Base-by-base conservation (phyloP, 192 early-diverging fungal genomes). In the Chytriomyces sp. region DNA sequence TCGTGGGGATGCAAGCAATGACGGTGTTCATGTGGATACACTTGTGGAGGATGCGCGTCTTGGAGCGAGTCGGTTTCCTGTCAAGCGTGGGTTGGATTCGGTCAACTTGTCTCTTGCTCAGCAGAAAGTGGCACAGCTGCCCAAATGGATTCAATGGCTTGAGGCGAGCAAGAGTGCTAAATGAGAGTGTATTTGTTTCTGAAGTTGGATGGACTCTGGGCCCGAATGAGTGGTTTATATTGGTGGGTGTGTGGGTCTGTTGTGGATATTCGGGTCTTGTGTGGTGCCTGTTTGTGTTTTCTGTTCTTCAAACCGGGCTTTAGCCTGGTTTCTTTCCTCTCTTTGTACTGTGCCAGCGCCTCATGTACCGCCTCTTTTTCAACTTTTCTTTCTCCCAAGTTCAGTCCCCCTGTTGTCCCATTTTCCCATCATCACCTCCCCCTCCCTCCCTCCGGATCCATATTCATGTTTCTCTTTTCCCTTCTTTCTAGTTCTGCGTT, bases 141-240 rank as follows among this genome's bases (percentile, higher is more conserved):
- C 72, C 5, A 18, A 59, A 7, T 73, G 72, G 72, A 6, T 59
- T 26, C 61, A 73, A 26, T 73, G 72, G 72, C 57, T 73, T 62
- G 61, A 43, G 10, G 57, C 49, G 7, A 50, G 45, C 50, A 57
- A 20, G 3, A 35, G 35, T 35, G 35, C 35, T 4, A 35, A 35
- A 4, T 35, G 35, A 35, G 35, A 35, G 35, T 35, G 35, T 35
- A 35, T 35, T 35, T 35, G 35, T 35, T 35, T 35, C 35, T 35
- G 35, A 35, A 35, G 35, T 35, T 57, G 53, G 16, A 57, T 57
- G 53, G 20, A 57, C 53, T 57, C 16, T n/a, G 2, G 13, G 53
- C 20, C 20, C 16, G 20, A 57, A 57, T 13, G 53, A 13, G 53
- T 20, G 13, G 53, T 57, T 57, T n/a, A 20, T 57, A 20, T 57